Conservation (phyloP, 441 rosid genomes). For the Raphanus hybrid region DNA sequence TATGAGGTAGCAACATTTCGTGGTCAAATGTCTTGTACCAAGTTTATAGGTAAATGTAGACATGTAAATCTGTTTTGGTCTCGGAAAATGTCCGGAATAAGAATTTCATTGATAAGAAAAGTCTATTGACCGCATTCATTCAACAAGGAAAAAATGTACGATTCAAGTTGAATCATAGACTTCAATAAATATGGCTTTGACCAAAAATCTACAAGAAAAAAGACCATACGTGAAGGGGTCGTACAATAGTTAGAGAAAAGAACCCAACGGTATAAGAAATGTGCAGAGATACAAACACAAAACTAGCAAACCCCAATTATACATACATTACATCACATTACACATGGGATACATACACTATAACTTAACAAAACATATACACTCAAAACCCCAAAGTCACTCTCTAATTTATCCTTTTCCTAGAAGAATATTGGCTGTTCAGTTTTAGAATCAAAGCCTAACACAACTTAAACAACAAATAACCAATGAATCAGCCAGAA, state of each 20-base stretch:
- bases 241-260: background rate
- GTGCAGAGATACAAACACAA: background rate
- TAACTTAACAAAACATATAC: background rate
- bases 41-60: too few species aligned
- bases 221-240: background rate
- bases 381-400: background rate
- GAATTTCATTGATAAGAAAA: background rate
- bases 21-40: too few species aligned
- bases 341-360: background rate
- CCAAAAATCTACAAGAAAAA: background rate
- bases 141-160: background rate
- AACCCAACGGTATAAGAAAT: background rate
- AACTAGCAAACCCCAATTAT: background rate
- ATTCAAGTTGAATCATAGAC: background rate
- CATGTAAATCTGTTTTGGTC: background rate
- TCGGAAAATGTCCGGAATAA: background rate
- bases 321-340: background rate
- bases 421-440: background rate
- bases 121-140: background rate
- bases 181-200: background rate
- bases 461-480: conserved; percentile 5
- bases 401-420: background rate
- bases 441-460: background rate
- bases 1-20: too few species aligned
- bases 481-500: conserved; percentile 5